Conservation (phyloP, 305 asterid genomes). For the Rubia balearica region DNA sequence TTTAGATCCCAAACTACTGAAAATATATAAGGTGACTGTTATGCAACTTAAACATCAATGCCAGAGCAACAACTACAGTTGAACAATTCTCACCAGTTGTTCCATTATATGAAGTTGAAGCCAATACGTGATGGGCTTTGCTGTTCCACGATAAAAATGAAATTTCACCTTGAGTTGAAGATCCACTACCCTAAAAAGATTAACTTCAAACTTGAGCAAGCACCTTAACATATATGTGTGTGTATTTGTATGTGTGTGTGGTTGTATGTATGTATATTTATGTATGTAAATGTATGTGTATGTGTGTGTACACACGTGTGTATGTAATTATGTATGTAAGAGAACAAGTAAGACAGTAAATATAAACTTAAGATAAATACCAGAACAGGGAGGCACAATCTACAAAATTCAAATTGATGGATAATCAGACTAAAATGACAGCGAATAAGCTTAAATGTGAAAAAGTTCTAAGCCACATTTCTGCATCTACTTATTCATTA, state of each 20-base stretch:
- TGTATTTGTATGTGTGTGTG: no score
- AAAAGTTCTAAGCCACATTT: neutral
- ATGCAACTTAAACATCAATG: conserved; percentile 17
- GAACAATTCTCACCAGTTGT: conserved; percentile 63
- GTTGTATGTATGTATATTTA: no score
- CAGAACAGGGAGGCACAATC: neutral
- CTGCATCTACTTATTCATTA: neutral
- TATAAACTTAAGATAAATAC: neutral
- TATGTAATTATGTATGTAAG: no score
- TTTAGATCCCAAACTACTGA: conserved; percentile 96
- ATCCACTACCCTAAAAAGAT: conserved; percentile 75
- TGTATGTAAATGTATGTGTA: no score
- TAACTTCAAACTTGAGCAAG: conserved; percentile 21
- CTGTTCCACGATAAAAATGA: conserved; percentile 94
- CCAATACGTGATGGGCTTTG: conserved; percentile 82
- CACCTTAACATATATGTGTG: neutral
- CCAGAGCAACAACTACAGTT: conserved; percentile 13
- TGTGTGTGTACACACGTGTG: no score
- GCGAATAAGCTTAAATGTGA: neutral
- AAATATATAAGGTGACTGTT: conserved; percentile 26
- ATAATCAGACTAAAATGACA: neutral
- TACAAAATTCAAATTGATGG: neutral
- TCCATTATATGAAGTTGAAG: conserved; percentile 91
- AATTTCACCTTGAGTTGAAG: conserved; percentile 92
- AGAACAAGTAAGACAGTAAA: neutral